Evolutionary conservation across 2,329 filamentous ascomycete species (phyloP).

Genomic region (Calonectria multiphialidica): DNA sequence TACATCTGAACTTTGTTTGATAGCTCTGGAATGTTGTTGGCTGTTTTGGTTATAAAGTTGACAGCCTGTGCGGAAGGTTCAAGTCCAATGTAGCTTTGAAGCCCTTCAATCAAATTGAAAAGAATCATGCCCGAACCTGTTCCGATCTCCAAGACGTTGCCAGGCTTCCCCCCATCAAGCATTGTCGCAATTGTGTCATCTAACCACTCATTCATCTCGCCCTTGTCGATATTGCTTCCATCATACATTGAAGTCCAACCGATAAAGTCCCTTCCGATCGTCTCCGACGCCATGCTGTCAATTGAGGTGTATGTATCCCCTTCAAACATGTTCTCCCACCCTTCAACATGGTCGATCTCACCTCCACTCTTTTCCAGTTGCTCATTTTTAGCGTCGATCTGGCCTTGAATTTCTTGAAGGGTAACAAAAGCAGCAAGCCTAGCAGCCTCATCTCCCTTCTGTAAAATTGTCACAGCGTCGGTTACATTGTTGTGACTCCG

Average conservation of each 20-base stretch:
- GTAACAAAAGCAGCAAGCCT: not conserved
- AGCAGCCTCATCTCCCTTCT: not conserved
- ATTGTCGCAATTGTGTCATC: not conserved
- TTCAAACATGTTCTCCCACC: not conserved
- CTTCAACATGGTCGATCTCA: not conserved
- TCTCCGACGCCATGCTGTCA: not conserved
- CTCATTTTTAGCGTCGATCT: conserved; percentile 35
- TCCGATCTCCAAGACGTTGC: not conserved
- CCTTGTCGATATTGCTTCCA: not conserved
- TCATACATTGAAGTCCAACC: not conserved
- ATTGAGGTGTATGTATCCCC: not conserved
- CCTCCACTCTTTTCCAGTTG: conserved; percentile 45
- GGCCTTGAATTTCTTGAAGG: not conserved
- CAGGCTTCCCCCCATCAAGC: not conserved
- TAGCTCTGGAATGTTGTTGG: not conserved
- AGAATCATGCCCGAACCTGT: not conserved
- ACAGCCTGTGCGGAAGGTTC: not conserved
- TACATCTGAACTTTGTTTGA: conserved; percentile 28
- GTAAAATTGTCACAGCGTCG: not conserved
- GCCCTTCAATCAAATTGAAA: not conserved
- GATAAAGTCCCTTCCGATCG: not conserved
- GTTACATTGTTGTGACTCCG: not conserved
- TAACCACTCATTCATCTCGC: not conserved
- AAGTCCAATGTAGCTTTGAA: not conserved
- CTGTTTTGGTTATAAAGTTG: not conserved